Conservation (phyloP, 2,329 filamentous ascomycete species). For the Ophiostoma ulmi region DNA sequence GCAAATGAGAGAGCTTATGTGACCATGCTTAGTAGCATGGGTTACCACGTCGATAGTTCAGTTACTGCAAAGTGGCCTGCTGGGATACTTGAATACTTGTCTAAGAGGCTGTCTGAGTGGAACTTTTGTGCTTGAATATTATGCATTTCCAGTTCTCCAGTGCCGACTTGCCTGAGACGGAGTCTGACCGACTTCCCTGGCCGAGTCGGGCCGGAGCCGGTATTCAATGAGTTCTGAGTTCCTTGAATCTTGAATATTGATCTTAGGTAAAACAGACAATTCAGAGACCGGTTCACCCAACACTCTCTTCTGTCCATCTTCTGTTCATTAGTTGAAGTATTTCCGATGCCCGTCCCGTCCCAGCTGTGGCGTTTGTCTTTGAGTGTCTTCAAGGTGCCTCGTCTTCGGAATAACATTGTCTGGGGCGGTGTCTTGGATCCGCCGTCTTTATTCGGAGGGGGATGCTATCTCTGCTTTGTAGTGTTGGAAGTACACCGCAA, state of each 20-base stretch:
- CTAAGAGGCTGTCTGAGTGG: background rate
- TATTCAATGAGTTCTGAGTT: background rate
- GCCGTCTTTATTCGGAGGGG: slow-evolving; percentile 6
- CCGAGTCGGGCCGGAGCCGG: background rate
- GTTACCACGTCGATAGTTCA: background rate
- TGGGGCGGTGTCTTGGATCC: slow-evolving; percentile 15
- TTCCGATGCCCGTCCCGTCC: background rate
- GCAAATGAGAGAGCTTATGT: background rate
- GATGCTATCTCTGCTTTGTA: slow-evolving; percentile 2
- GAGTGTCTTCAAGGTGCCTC: background rate
- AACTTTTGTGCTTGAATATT: background rate
- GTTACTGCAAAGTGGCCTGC: background rate
- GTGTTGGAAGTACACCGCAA: slow-evolving; percentile 9
- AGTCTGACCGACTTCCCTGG: background rate
- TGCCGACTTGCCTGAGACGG: slow-evolving; percentile 1
- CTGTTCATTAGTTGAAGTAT: background rate
- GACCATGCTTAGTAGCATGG: background rate
- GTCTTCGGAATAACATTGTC: background rate
- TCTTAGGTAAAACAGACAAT: background rate
- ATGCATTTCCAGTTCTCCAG: background rate
- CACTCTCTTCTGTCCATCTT: background rate
- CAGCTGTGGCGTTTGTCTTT: background rate
- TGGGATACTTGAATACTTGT: background rate
- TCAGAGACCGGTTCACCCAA: background rate
- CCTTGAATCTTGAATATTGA: background rate